Evolutionary conservation across 2,329 filamentous ascomycete genomes (phyloP).

Genomic region (Dendryphion nanum): DNA sequence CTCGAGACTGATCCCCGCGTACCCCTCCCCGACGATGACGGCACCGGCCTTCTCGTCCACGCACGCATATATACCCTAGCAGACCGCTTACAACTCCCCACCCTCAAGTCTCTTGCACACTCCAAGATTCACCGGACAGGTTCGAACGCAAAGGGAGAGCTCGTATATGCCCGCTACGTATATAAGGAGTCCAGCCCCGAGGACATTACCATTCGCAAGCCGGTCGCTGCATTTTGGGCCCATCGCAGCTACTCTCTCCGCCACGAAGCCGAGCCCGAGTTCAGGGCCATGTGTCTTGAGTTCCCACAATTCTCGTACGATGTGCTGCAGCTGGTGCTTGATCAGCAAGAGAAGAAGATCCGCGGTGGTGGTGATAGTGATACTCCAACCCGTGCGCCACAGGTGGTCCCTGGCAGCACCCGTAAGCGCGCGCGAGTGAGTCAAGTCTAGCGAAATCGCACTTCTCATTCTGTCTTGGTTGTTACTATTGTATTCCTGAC

Average conservation of each 20-base stretch:
- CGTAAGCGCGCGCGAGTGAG: slow-evolving; percentile 32
- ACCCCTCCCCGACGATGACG: slow-evolving; percentile 70
- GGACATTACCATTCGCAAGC: slow-evolving; percentile 72
- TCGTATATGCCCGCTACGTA: slow-evolving; percentile 86
- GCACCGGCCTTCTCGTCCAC: slow-evolving; percentile 81
- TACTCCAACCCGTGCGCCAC: slow-evolving; percentile 30
- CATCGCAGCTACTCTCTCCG: slow-evolving; percentile 75
- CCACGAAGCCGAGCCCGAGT: slow-evolving; percentile 82
- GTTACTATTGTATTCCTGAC: too few relatives aligned
- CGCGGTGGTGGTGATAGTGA: slow-evolving; percentile 12
- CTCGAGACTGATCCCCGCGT: slow-evolving; percentile 68
- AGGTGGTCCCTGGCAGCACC: slow-evolving; percentile 35
- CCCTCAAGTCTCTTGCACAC: slow-evolving; percentile 73
- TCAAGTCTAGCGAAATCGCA: slow-evolving; percentile 26
- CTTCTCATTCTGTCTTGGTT: too few relatives aligned
- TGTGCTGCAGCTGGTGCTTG: slow-evolving; percentile 67
- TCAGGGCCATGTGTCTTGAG: slow-evolving; percentile 80
- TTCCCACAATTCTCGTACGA: slow-evolving; percentile 92
- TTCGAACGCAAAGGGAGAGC: slow-evolving; percentile 84
- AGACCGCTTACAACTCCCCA: slow-evolving; percentile 66
- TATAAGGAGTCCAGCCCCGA: slow-evolving; percentile 72
- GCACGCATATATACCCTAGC: slow-evolving; percentile 87
- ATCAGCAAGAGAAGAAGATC: slow-evolving; percentile 48
- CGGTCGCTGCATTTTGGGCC: slow-evolving; percentile 90
- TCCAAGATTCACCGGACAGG: slow-evolving; percentile 91